A percentile compares a stretch with the other conserved stretches of the same genome.
These are phyloP conservation scores for Lanmaoa rubissima DNA, from an alignment of 768 basidiomycete species.

Conservation along the genomic window DNA sequence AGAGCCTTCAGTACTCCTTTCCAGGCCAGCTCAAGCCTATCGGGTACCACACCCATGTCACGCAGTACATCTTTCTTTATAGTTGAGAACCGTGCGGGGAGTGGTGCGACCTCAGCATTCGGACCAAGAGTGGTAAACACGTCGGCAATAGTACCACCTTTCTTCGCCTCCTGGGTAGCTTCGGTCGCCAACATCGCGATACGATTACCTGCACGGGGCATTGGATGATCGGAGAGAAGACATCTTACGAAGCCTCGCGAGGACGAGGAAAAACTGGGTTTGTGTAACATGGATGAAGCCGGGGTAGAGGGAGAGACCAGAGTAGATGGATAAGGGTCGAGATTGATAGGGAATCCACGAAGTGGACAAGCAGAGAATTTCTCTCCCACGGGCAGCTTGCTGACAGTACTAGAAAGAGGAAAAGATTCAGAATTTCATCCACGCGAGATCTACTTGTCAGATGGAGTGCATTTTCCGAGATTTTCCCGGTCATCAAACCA, in stretches of 20 bases:
- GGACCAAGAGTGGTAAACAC: conserved; percentile 46
- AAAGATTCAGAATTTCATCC: neutral
- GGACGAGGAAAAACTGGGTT: too few species aligned
- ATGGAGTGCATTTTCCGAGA: neutral
- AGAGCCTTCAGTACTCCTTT: conserved; percentile 51
- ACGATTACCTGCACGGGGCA: neutral
- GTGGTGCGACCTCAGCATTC: conserved; percentile 34
- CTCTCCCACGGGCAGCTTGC: too few species aligned
- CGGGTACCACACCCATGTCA: conserved; percentile 28
- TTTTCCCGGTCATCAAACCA: neutral
- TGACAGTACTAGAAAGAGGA: neutral
- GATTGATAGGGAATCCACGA: neutral
- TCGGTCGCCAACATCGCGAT: conserved; percentile 13
- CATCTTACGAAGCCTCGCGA: too few species aligned
- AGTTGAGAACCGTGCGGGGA: conserved; percentile 56
- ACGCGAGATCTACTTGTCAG: neutral
- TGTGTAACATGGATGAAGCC: too few species aligned
- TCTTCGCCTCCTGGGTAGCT: conserved; percentile 13
- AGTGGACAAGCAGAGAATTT: neutral
- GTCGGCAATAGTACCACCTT: conserved; percentile 42
- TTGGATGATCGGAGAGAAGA: neutral
- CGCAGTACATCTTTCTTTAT: conserved; percentile 57
- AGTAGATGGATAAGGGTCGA: neutral
- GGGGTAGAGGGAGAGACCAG: too few species aligned
- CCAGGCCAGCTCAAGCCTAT: conserved; percentile 49